Evolutionary conservation across 2,329 filamentous ascomycete species (phyloP).

Genomic region (Clonostachys rhizophaga): DNA sequence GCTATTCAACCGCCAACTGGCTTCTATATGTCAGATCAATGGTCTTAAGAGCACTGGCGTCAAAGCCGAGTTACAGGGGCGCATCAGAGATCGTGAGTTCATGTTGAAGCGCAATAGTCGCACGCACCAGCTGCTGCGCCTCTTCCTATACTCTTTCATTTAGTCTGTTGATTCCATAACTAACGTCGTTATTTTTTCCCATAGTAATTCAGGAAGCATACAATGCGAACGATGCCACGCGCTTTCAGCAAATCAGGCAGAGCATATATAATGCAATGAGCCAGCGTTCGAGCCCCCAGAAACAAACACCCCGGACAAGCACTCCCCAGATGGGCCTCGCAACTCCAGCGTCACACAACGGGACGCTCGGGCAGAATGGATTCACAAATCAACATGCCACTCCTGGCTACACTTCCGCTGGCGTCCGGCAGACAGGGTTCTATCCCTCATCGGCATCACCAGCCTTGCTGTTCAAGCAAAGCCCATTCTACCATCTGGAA

Average conservation of each 20-base stretch:
- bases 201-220: conserved; percentile 38
- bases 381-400: background rate
- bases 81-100: conserved; percentile 72
- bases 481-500: conserved; percentile 78
- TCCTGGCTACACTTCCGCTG: background rate
- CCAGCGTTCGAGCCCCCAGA: conserved; percentile 17
- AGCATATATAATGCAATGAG: conserved; percentile 29
- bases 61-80: conserved; percentile 75
- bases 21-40: conserved; percentile 71
- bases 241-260: conserved; percentile 36
- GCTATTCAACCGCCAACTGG: conserved; percentile 61
- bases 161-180: background rate
- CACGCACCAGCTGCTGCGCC: background rate
- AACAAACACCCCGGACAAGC: background rate
- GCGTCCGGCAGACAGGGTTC: too few relatives aligned
- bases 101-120: background rate
- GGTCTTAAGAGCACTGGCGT: conserved; percentile 74
- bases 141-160: background rate
- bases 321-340: background rate
- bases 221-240: conserved; percentile 25
- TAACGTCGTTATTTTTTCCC: background rate
- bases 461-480: conserved; percentile 52
- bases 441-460: background rate
- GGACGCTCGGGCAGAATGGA: background rate
- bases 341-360: background rate